Conservation (phyloP, 2,329 filamentous ascomycete species). For the Botrytis tulipae region DNA sequence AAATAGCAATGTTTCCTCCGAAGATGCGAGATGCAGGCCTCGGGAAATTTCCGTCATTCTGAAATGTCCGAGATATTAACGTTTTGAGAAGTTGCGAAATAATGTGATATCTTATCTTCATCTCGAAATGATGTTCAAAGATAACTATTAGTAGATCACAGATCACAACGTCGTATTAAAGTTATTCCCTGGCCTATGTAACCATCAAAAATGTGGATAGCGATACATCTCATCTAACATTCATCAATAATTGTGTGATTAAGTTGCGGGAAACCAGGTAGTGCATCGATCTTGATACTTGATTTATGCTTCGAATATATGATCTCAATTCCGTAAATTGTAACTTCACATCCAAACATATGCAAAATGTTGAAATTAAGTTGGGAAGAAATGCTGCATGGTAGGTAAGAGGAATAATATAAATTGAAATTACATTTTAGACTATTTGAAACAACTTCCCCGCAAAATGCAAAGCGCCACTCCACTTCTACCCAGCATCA, state of each 20-base stretch:
- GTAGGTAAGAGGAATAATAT: neutral
- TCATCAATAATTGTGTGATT: neutral
- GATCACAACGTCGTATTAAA: neutral
- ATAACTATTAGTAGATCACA: neutral
- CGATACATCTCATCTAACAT: neutral
- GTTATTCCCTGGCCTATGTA: neutral
- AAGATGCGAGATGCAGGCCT: neutral
- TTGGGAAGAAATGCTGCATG: conserved; percentile 1
- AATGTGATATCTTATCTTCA: neutral
- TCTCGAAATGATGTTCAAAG: neutral
- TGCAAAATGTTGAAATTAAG: neutral
- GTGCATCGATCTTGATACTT: neutral
- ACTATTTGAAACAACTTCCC: conserved; percentile 20
- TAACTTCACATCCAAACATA: neutral
- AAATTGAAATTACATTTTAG: neutral
- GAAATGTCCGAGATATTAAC: neutral
- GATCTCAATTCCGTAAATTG: neutral
- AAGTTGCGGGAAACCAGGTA: neutral
- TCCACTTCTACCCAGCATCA: conserved; percentile 4
- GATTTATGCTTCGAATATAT: conserved; percentile 3
- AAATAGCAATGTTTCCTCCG: neutral
- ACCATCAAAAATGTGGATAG: neutral
- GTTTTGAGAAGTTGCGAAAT: neutral
- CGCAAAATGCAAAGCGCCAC: conserved; percentile 17
- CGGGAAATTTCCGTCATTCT: neutral